Conservation (phyloP, 2,329 filamentous ascomycete species). For the Esteya vermicola region DNA sequence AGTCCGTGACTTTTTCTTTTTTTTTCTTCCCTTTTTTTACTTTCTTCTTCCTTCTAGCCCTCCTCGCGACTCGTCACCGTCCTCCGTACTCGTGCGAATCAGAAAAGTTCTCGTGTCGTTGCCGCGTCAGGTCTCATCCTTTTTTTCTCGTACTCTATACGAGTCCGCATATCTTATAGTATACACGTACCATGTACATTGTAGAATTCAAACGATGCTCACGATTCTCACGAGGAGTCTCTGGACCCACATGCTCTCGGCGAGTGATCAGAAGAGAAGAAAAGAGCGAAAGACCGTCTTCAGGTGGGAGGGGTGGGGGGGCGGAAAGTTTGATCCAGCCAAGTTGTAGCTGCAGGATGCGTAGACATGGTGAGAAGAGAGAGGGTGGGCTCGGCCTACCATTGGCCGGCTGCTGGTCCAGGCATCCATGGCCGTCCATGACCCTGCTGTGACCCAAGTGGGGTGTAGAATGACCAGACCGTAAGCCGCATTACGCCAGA, state of each 20-base stretch:
- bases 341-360: not conserved
- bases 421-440: not conserved
- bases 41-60: too few species aligned
- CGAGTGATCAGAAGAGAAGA: not conserved
- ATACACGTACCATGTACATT: too few species aligned
- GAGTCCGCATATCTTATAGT: too few species aligned
- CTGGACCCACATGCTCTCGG: not conserved
- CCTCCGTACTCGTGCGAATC: too few species aligned
- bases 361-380: not conserved
- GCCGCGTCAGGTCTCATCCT: too few species aligned
- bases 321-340: too few species aligned
- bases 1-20: too few species aligned
- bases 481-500: constrained; percentile 8
- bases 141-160: not conserved
- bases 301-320: too few species aligned
- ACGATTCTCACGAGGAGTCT: not conserved
- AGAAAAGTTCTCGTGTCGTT: too few species aligned
- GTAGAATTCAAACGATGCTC: too few species aligned
- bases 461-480: constrained; percentile 3
- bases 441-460: constrained; percentile 8
- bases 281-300: not conserved
- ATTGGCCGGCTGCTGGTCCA: constrained; percentile 4
- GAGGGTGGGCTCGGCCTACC: constrained; percentile 1
- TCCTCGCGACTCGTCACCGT: too few species aligned
- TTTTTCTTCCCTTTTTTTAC: too few species aligned